Evolutionary conservation across 345 rosid species (phyloP).

Genomic region (Luvunga scandens): DNA sequence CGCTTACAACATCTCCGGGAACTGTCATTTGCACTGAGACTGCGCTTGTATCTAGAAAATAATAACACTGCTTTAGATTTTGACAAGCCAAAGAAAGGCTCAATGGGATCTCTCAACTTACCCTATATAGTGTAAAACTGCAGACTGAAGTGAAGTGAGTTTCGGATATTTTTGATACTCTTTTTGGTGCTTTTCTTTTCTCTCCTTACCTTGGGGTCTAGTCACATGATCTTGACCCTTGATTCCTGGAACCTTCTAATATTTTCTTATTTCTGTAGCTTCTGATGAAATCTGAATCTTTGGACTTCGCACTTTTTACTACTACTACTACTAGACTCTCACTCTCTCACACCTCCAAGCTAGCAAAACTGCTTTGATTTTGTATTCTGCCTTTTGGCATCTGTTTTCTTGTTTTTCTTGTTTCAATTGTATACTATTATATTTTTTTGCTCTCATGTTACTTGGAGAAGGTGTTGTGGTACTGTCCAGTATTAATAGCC

Average conservation of each 20-base stretch:
- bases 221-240: slow-evolving; percentile 78
- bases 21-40: slow-evolving; percentile 30
- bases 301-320: slow-evolving; percentile 30
- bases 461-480: slow-evolving; percentile 52
- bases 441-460: slow-evolving; percentile 20
- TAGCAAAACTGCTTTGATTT: slow-evolving; percentile 12
- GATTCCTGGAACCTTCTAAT: slow-evolving; percentile 92
- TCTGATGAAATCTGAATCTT: slow-evolving; percentile 22
- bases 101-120: slow-evolving; percentile 4
- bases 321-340: background rate
- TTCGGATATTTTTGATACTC: background rate
- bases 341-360: background rate
- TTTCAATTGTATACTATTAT: background rate
- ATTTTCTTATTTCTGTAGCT: slow-evolving; percentile 33
- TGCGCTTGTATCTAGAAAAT: background rate
- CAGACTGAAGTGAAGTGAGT: too few species aligned
- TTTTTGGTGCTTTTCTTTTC: background rate
- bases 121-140: background rate
- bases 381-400: slow-evolving; percentile 25
- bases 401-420: slow-evolving; percentile 5
- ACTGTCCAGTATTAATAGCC: slow-evolving; percentile 70
- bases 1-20: slow-evolving; percentile 15
- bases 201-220: slow-evolving; percentile 44
- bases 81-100: background rate
- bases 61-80: too few species aligned